Percentiles rank a stretch among this genome's conserved stretches.
phyloP scores from a whole-genome alignment of 257 asterid genomes.

The Scutellaria barbata region DNA sequence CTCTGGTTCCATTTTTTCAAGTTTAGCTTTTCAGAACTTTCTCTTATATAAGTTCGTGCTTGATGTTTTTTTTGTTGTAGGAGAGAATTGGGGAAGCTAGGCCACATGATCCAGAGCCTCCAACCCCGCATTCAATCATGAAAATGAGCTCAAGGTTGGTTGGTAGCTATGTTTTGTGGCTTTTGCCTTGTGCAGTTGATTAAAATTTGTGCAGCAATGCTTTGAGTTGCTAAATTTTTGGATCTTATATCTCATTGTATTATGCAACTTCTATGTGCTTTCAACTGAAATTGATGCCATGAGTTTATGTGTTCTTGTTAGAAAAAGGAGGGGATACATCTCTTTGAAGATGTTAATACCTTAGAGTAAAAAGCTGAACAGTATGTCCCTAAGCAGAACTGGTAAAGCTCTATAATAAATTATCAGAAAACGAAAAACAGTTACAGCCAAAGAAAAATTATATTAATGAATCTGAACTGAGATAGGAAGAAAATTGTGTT shows the following conservation, averaged over 20 bases:
- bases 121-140: slow-evolving; percentile 70
- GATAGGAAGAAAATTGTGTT: slow-evolving; percentile 12
- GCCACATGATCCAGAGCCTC: slow-evolving; percentile 72
- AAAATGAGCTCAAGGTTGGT: slow-evolving; percentile 81
- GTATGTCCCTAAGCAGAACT: background rate
- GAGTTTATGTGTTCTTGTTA: too few species aligned
- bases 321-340: background rate
- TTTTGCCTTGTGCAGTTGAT: background rate
- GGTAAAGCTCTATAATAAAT: background rate
- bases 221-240: background rate
- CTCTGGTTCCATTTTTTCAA: slow-evolving; percentile 1
- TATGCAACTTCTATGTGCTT: slow-evolving; percentile 11
- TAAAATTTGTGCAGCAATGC: background rate
- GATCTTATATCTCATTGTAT: background rate
- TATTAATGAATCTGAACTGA: background rate
- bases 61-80: slow-evolving; percentile 47
- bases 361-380: background rate
- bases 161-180: slow-evolving; percentile 13
- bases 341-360: background rate
- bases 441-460: background rate
- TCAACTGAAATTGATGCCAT: slow-evolving; percentile 14
- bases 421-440: background rate
- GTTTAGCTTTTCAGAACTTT: background rate
- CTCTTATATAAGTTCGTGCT: slow-evolving; percentile 7
- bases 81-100: slow-evolving; percentile 82